Conservation (phyloP, 371 early-diverging fungal species). For the Syncephalis fuscata region DNA sequence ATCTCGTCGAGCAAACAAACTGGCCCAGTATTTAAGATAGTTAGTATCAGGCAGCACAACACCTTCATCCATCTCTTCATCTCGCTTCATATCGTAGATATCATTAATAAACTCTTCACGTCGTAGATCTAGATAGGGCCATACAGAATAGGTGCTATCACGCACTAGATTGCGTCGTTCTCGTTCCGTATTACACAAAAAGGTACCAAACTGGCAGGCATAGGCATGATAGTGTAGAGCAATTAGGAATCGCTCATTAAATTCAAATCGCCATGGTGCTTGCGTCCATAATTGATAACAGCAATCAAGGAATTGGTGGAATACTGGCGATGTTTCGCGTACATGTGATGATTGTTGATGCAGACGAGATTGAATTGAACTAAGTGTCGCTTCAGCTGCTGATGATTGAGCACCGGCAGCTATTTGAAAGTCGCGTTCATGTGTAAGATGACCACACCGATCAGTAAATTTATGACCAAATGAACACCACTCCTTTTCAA, state of each 20-base stretch:
- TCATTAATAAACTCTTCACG: conserved; percentile 27
- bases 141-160: conserved; percentile 45
- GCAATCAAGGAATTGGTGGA: conserved; percentile 92
- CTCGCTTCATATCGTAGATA: conserved; percentile 24
- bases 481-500: conserved; percentile 93
- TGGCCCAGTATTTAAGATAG: conserved; percentile 54
- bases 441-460: conserved; percentile 77
- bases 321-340: conserved; percentile 41
- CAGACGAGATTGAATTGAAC: conserved; percentile 51
- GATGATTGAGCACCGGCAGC: conserved; percentile 25
- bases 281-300: conserved; percentile 79
- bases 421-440: conserved; percentile 47
- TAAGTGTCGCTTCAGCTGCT: conserved; percentile 43
- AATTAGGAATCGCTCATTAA: conserved; percentile 62
- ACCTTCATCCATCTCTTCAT: conserved; percentile 24
- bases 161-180: conserved; percentile 33
- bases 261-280: conserved; percentile 83
- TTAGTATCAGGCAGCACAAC: conserved; percentile 41
- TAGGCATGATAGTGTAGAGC: conserved; percentile 69
- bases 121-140: conserved; percentile 58
- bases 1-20: conserved; percentile 35
- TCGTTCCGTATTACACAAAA: conserved; percentile 73
- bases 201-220: conserved; percentile 86
- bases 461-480: conserved; percentile 93
- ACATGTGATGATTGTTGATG: conserved; percentile 32